Base-by-base conservation (phyloP, 2,329 filamentous ascomycete species). In the Chrysoporthe cubensis region DNA sequence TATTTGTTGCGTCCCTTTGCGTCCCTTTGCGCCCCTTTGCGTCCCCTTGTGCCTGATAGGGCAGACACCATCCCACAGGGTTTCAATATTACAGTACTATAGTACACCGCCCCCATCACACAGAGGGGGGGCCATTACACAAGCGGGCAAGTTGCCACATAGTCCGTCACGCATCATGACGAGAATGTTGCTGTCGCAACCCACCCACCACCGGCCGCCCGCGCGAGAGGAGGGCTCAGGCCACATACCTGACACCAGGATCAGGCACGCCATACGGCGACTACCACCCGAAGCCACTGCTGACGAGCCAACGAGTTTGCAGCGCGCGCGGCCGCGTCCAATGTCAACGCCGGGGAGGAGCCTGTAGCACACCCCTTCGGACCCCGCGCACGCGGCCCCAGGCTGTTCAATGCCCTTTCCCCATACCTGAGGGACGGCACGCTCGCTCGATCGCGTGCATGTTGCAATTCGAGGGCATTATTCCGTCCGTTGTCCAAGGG, bases 391-490 rank as follows among this genome's bases (percentile, higher is more conserved):
- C 18, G 21, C 59, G 32, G 34, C 43, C 26, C 56, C n/a, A 34
- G 57, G 46, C 9, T 9, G 40, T 52, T 6, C 16, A 11, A 44
- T 44, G 52, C 62, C 16, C 26, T 4, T 18, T 32, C 21, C n/a
- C 18, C 48, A 37, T 61, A 32, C 16, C 18, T 59, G 11, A 32
- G 8, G 52, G 5, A 52, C 46, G 48, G 18, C n/a, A 37, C 3
- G 9, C 37, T 56, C 57, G 57, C 6, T 48, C 26, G 21, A 48
- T 8, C 18, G 37, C 26, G 18, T 50, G 32, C 9, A 62, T 62
- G 48, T 57, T 62, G 57, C 48, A 56, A 66, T 66, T 26, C 26
- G 26, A 11, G 46, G 57, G 34, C 42, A 46, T 43, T 14, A 52
- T 66, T 37, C 34, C 56, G 57, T 32, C 40, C 18, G 18, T 42